phyloP scores from a whole-genome alignment of 169 alveolate genomes.

The Plasmodium billcollinsi region DNA sequence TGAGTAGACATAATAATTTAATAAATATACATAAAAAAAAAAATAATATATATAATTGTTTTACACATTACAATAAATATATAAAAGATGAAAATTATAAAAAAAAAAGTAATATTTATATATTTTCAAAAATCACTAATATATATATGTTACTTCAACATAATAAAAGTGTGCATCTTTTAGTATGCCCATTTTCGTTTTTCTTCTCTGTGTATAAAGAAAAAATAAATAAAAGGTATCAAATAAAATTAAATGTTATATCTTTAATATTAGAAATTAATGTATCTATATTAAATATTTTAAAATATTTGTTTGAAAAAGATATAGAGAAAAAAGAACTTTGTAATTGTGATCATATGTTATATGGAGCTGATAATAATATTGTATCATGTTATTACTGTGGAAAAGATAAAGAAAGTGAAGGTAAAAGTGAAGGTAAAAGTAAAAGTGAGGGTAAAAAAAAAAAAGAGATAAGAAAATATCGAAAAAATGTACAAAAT shows the following conservation, averaged over 20 bases:
- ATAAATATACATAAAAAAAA: too few relatives aligned
- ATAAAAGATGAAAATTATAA: not conserved
- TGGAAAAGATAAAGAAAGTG: not conserved
- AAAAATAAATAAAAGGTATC: not conserved
- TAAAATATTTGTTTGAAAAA: not conserved
- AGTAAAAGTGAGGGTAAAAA: too few relatives aligned
- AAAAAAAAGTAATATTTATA: not conserved
- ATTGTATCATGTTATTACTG: not conserved
- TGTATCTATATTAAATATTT: not conserved
- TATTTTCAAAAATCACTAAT: constrained; percentile 6
- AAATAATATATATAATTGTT: too few relatives aligned
- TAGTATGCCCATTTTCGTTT: constrained; percentile 15
- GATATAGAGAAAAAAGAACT: not conserved
- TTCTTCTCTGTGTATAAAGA: constrained; percentile 18
- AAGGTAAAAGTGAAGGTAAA: not conserved
- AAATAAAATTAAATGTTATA: not conserved
- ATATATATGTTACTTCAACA: constrained; percentile 16
- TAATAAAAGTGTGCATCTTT: not conserved
- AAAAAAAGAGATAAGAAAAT: not conserved
- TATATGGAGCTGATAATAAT: not conserved
- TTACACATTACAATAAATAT: not conserved
- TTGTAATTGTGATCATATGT: not conserved
- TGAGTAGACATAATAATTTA: too few relatives aligned
- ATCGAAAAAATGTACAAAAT: not conserved
- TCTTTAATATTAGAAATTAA: constrained; percentile 26